phyloP scores from a whole-genome alignment of 2,329 filamentous ascomycete genomes.

The Aureobasidium sp. region DNA sequence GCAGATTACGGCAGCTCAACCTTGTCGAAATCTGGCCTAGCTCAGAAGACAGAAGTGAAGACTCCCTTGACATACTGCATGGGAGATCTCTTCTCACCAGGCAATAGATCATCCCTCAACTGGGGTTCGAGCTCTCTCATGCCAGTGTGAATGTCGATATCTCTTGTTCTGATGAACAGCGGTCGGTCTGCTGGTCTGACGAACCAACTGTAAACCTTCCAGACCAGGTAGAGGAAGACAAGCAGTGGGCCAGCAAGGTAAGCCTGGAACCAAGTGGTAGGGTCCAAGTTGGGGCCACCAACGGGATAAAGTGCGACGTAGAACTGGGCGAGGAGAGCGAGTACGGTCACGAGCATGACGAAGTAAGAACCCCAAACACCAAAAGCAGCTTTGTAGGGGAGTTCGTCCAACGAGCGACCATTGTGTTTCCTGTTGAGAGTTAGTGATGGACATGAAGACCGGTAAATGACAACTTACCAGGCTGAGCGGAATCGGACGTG shows the following conservation, averaged over 20 bases:
- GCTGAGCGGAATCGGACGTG: conserved; percentile 81
- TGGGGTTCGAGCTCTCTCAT: conserved; percentile 2
- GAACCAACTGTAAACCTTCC: conserved; percentile 20
- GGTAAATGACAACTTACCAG: conserved; percentile 49
- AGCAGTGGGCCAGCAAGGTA: conserved; percentile 22
- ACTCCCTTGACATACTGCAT: background rate
- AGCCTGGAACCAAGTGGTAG: conserved; percentile 19
- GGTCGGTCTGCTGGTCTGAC: conserved; percentile 11
- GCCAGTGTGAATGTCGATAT: conserved; percentile 21
- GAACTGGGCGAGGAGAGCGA: conserved; percentile 46
- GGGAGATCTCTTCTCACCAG: background rate
- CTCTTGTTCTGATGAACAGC: conserved; percentile 17
- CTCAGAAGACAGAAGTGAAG: background rate
- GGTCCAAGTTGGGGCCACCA: conserved; percentile 10
- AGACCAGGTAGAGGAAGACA: conserved; percentile 20
- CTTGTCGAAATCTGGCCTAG: background rate
- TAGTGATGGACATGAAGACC: background rate
- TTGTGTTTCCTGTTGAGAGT: conserved; percentile 23
- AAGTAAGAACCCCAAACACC: conserved; percentile 55
- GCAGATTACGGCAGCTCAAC: background rate
- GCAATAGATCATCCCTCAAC: background rate
- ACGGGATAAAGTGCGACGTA: conserved; percentile 17
- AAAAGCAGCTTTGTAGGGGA: conserved; percentile 53
- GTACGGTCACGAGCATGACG: conserved; percentile 48
- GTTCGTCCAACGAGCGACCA: conserved; percentile 55